A percentile compares a stretch with the other conserved stretches of the same genome.
Evolutionary conservation across 148 eudicot genomes (phyloP).

Genomic region (Chenopodium album): DNA sequence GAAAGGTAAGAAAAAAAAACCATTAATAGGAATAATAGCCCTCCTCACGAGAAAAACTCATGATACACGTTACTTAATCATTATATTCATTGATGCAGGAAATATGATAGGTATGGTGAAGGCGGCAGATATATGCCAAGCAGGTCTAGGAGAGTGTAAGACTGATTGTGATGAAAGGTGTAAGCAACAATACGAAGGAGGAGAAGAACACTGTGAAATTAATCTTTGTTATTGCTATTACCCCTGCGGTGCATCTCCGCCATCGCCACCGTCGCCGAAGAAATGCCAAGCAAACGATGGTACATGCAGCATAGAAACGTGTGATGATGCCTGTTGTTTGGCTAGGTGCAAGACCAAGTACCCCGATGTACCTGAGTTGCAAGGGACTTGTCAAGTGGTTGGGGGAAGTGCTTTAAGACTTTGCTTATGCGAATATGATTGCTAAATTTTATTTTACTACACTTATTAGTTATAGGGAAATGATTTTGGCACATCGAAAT

Average conservation of each 20-base stretch:
- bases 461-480: too few relatives aligned
- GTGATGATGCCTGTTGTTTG: slow-evolving; percentile 7
- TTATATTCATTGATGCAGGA: neutral
- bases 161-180: slow-evolving; percentile 13
- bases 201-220: too few relatives aligned
- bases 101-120: neutral
- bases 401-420: neutral
- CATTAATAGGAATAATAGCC: too few relatives aligned
- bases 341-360: neutral
- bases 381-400: neutral
- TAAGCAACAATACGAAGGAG: neutral
- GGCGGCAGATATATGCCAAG: neutral
- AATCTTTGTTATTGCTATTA: neutral
- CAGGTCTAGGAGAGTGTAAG: neutral
- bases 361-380: neutral
- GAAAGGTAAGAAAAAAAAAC: too few relatives aligned
- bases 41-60: too few relatives aligned
- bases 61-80: too few relatives aligned
- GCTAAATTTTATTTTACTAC: neutral
- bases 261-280: neutral
- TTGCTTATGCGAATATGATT: slow-evolving; percentile 12
- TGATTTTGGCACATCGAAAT: too few relatives aligned
- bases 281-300: neutral
- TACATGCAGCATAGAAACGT: neutral
- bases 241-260: neutral